Evolutionary conservation across 345 rosid species (phyloP), one percentile per base, ranked within the genome.

Genomic region (Aquilaria malaccensis): DNA sequence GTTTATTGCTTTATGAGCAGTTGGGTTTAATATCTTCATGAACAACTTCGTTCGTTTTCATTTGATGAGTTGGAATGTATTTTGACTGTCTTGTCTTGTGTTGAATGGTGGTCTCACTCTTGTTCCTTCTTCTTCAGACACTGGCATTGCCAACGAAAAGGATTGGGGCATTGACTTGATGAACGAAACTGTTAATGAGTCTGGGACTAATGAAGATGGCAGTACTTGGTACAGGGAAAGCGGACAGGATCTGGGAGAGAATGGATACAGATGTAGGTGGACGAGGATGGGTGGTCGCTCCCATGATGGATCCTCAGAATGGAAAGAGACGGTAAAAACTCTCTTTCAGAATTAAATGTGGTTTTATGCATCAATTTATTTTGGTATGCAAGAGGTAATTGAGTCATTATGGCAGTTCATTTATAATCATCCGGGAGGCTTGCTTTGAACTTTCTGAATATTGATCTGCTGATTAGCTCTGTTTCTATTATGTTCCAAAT

Each of bases 121-220:
- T 45, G 47, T 65, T 56, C 49, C 10, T 41, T 46, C 13, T 61
- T 30, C 3, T 83, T 73, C 71, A 94, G 99, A 94, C 77, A 94
- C 99, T 1, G 99, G 99, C 51, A 94, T 94, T 62, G 99, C 99
- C 32, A 89, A 88, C 74, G 99, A 94, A 78, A 89, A 94, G 76
- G 99, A 94, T 62, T 89, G 97, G 99, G 97, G 97, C 55, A 94
- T 94, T 62, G 75, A 68, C 73, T 81, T 87, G 81, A 73, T 89
- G 76, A 94, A 77, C 70, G 99, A 86, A 59, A 80, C 78, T 66
- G 86, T 87, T 58, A 87, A 76, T 58, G 99, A 94, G 80, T 67
- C 92, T 58, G 99, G 99, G 29, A 79, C 78, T 49, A 89, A 86
- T 73, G 99, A 94, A 66, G 99, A 89, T 78, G 95, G 92, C 33